A percentile compares a stretch with the other conserved stretches of the same genome.
These are phyloP conservation scores for Pseudogymnoascus pannorum DNA, from an alignment of 2,329 filamentous ascomycete genomes.

Conservation along the genomic window DNA sequence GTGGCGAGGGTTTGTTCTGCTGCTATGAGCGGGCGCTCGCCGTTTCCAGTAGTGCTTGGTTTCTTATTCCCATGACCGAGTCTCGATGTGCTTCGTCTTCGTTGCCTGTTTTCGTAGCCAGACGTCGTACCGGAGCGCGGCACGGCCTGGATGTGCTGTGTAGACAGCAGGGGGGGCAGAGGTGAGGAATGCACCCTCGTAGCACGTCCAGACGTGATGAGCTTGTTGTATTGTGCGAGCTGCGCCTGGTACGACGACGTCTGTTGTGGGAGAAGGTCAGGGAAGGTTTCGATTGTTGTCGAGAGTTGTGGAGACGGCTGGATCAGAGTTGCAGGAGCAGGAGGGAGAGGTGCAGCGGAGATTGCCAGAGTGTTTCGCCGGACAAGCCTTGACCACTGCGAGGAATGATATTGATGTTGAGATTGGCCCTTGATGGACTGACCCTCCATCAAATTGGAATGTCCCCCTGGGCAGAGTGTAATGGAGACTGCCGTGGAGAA, in stretches of 20 bases:
- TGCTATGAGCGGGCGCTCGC: conserved; percentile 53
- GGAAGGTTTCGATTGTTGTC: conserved; percentile 46
- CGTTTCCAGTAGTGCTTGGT: conserved; percentile 48
- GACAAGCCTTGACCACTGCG: conserved; percentile 30
- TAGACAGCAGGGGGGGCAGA: conserved; percentile 47
- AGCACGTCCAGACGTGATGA: conserved; percentile 44
- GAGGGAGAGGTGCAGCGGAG: conserved; percentile 17
- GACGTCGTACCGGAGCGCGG: conserved; percentile 52
- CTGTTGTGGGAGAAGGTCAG: conserved; percentile 52
- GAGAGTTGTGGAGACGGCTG: conserved; percentile 26
- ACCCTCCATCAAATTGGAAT: conserved; percentile 28
- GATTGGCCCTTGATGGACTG: conserved; percentile 25
- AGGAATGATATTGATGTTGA: conserved; percentile 31
- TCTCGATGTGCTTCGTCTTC: conserved; percentile 42
- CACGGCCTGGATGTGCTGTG: conserved; percentile 49
- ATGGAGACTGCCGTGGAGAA: neutral
- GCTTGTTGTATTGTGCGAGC: conserved; percentile 58
- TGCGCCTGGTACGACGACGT: conserved; percentile 53
- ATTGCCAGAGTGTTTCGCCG: conserved; percentile 27
- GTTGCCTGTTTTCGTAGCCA: conserved; percentile 26
- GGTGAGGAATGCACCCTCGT: conserved; percentile 50
- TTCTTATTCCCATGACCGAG: conserved; percentile 52
- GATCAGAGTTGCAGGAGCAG: conserved; percentile 22
- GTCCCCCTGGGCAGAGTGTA: neutral
- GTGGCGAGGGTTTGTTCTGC: conserved; percentile 38